Base-by-base conservation (phyloP, 2,329 filamentous ascomycete species). In the Apiospora rasikravindrae region DNA sequence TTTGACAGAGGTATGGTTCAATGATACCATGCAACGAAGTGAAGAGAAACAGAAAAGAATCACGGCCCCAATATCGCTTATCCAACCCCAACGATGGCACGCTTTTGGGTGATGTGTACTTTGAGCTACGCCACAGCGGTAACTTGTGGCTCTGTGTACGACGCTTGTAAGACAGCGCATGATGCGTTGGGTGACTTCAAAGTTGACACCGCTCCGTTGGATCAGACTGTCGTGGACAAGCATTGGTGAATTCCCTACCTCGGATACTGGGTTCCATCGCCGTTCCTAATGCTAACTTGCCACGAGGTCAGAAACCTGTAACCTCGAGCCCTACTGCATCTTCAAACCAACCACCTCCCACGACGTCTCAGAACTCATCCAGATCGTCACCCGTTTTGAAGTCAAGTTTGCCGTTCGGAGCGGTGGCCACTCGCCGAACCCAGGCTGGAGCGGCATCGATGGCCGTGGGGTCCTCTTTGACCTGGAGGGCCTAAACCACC, bases 381-480 rank as follows among this genome's bases (percentile, higher is more conserved):
- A 72, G 24, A 74, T 74, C 7, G 73, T 77, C 16, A 69, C 49
- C 5, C 72, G 69, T 40, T 75, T 73, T 37, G 6, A 69, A 19
- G 70, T 74, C 26, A 74, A 74, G 16, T 75, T 75, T 57, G 67
- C 72, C 11, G 37, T 75, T 33, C 74, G 75, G 14, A 75, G 74
- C 29, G 75, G 74, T 1, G 73, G 72, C 16, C 76, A 76, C 40
- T 75, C 75, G 37, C 73, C 75, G 8, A 77, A 74, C 49, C 75
- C 74, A 2, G 75, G 76, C 42, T 75, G 70, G 70, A 72, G 72
- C 2, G 74, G 72, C 49, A 40, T 71, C 1, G 72, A 44, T 16
- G 11, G 47, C 3, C 69, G 47, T 13, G 75, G 77, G 10, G 73
- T 79, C 8, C 71, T 79, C 61, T 61, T 80, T 24, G 76, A 78